Evolutionary conservation across 2,329 filamentous ascomycete genomes (phyloP).

Genomic region (Ascochyta lentis): DNA sequence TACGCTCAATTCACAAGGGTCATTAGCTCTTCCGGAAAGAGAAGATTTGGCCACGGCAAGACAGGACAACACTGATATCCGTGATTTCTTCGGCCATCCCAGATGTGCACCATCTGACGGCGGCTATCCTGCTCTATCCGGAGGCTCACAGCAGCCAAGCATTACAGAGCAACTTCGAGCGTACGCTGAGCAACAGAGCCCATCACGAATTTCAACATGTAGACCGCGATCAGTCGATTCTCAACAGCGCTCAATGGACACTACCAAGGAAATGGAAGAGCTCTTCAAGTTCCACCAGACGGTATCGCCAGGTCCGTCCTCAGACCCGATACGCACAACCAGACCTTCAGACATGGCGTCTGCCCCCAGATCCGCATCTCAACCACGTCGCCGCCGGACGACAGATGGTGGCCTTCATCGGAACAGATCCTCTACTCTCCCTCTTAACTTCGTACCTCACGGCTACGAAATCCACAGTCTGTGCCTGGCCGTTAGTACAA

Average conservation of each 20-base stretch:
- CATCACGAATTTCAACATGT: not conserved
- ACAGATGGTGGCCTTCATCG: constrained; percentile 24
- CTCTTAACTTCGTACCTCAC: constrained; percentile 48
- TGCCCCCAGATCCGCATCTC: not conserved
- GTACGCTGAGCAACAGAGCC: constrained; percentile 7
- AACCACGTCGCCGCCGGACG: not conserved
- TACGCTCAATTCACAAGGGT: not conserved
- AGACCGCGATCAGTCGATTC: not conserved
- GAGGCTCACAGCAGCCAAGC: not conserved
- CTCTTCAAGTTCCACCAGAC: constrained; percentile 3
- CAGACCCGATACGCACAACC: not conserved
- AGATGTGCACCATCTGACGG: not conserved
- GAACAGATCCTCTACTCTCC: constrained; percentile 47
- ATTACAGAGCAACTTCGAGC: constrained; percentile 15
- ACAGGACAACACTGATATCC: constrained; percentile 34
- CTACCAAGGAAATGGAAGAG: constrained; percentile 2
- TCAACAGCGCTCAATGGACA: not conserved
- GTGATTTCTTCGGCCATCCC: constrained; percentile 28
- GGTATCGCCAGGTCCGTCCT: not conserved
- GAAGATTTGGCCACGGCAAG: not conserved
- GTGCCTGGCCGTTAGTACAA: constrained; percentile 5
- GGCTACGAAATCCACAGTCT: constrained; percentile 36
- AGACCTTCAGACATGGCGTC: not conserved
- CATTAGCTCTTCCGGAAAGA: not conserved
- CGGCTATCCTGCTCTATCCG: not conserved